Evolutionary conservation across 306 rosid genomes (phyloP).

Genomic region (Vigna reflexopilosa): DNA sequence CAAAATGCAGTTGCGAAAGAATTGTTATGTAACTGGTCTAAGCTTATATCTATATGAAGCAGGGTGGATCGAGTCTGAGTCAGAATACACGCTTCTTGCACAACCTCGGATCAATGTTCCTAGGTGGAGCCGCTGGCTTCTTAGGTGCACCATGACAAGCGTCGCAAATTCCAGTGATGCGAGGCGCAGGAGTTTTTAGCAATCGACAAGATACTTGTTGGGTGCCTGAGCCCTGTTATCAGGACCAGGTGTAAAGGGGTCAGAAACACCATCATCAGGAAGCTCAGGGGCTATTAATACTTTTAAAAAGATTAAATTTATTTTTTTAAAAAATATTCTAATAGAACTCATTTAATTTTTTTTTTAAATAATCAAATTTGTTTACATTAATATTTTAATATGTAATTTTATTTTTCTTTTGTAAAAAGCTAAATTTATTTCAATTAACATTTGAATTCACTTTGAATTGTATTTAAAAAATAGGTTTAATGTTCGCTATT

Average conservation of each 20-base stretch:
- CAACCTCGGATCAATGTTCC: conserved; percentile 51
- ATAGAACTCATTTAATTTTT: too few relatives aligned
- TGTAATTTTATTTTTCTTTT: too few relatives aligned
- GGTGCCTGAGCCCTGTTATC: conserved; percentile 60
- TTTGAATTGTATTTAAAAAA: too few relatives aligned
- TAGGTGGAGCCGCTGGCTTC: conserved; percentile 38
- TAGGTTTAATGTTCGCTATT: too few relatives aligned
- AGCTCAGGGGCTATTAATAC: conserved; percentile 59
- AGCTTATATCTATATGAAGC: not conserved
- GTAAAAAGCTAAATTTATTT: too few relatives aligned
- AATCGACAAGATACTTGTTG: conserved; percentile 49
- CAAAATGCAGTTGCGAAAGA: conserved; percentile 24
- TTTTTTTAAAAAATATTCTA: too few relatives aligned
- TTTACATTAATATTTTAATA: too few relatives aligned
- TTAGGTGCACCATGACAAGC: conserved; percentile 73
- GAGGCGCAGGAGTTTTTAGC: conserved; percentile 45
- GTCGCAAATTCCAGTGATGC: conserved; percentile 51
- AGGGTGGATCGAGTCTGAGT: conserved; percentile 24
- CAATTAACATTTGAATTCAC: too few relatives aligned
- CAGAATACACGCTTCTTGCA: conserved; percentile 82
- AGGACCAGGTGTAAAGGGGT: conserved; percentile 78
- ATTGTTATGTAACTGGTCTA: conserved; percentile 25
- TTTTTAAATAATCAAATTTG: too few relatives aligned
- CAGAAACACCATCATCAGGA: conserved; percentile 68
- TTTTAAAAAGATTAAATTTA: too few relatives aligned